Conservation (phyloP, 2,329 filamentous ascomycete species). For the Cercospora sp. region DNA sequence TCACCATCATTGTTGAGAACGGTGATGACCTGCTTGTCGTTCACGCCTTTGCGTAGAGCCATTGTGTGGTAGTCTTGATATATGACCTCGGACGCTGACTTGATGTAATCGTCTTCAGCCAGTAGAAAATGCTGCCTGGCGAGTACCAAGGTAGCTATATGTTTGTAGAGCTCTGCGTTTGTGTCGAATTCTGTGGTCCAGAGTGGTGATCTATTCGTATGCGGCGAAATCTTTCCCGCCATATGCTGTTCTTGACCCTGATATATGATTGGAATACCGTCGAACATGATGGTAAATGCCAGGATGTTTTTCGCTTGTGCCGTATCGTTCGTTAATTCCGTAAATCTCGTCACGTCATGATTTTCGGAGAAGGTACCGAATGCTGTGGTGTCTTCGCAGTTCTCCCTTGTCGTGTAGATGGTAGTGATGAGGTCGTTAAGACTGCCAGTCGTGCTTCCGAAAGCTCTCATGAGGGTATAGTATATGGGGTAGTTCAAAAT, state of each 20-base stretch:
- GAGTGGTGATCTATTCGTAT: constrained; percentile 43
- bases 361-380: constrained; percentile 46
- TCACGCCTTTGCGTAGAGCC: constrained; percentile 48
- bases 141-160: constrained; percentile 44
- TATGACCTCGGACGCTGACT: constrained; percentile 46
- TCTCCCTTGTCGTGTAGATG: constrained; percentile 37
- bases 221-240: constrained; percentile 35
- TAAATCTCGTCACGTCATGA: constrained; percentile 46
- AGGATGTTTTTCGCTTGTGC: constrained; percentile 44
- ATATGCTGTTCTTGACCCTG: constrained; percentile 48
- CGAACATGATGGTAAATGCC: constrained; percentile 43
- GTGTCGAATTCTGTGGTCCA: constrained; percentile 46
- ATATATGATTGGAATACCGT: constrained; percentile 49
- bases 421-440: constrained; percentile 43
- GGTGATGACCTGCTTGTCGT: constrained; percentile 46
- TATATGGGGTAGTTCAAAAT: constrained; percentile 45
- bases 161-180: constrained; percentile 44
- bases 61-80: constrained; percentile 49
- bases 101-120: constrained; percentile 44
- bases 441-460: constrained; percentile 40
- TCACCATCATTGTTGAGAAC: constrained; percentile 48
- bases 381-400: constrained; percentile 43
- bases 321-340: constrained; percentile 41
- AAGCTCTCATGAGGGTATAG: constrained; percentile 42
- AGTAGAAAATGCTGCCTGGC: constrained; percentile 48